These are phyloP conservation scores for Cnidoscolus chayamansa DNA, from an alignment of 441 rosid species.

Conservation along the genomic window DNA sequence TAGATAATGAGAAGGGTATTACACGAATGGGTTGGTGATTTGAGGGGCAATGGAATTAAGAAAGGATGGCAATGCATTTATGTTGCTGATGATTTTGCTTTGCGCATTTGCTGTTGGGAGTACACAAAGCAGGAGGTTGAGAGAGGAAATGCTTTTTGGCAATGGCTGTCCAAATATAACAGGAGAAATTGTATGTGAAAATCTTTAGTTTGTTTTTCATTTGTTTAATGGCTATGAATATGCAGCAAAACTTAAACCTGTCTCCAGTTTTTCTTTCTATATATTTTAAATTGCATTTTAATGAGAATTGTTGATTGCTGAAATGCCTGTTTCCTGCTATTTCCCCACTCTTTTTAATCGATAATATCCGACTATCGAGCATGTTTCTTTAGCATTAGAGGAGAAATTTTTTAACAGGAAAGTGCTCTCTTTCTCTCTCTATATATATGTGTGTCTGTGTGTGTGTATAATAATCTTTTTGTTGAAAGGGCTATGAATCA, in stretches of 20 bases:
- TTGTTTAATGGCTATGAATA: background rate
- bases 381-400: background rate
- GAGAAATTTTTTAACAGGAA: background rate
- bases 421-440: background rate
- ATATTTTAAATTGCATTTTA: background rate
- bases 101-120: slow-evolving; percentile 30
- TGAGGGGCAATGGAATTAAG: slow-evolving; percentile 42
- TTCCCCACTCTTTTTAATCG: background rate
- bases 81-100: slow-evolving; percentile 35
- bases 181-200: slow-evolving; percentile 32
- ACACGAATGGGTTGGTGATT: slow-evolving; percentile 33
- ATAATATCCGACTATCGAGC: background rate
- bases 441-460: too few species aligned
- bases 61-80: slow-evolving; percentile 31
- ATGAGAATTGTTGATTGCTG: background rate
- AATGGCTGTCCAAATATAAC: slow-evolving; percentile 19
- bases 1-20: slow-evolving; percentile 43
- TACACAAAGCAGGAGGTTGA: slow-evolving; percentile 31
- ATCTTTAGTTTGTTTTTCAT: background rate
- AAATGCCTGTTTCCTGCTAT: background rate
- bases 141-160: slow-evolving; percentile 13
- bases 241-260: background rate
- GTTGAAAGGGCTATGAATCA: too few species aligned
- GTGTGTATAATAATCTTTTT: too few species aligned
- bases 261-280: background rate